Evolutionary conservation across 768 basidiomycete genomes (phyloP).

Genomic region (Kwoniella sp.): DNA sequence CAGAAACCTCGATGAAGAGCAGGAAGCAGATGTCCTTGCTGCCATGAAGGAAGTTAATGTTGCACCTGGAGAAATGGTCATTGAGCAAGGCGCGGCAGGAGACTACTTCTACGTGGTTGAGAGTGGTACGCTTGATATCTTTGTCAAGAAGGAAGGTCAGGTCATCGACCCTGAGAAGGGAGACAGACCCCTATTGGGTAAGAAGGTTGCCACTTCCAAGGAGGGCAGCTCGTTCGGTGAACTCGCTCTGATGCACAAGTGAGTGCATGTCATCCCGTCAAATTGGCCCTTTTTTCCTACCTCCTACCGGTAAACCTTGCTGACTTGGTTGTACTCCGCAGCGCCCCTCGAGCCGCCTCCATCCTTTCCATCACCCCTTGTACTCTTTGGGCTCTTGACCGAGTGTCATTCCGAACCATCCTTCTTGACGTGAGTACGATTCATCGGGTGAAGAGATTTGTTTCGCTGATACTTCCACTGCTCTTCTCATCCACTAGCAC

Average conservation of each 20-base stretch:
- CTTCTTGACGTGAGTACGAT: constrained; percentile 69
- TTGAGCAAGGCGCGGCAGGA: constrained; percentile 93
- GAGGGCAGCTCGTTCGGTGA: constrained; percentile 91
- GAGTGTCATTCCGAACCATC: constrained; percentile 97
- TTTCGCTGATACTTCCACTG: constrained; percentile 8
- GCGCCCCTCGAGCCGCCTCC: constrained; percentile 88
- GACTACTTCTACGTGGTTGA: constrained; percentile 98
- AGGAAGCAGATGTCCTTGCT: constrained; percentile 84
- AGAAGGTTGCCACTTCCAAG: constrained; percentile 78
- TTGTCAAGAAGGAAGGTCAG: constrained; percentile 56
- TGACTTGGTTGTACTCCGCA: constrained; percentile 9
- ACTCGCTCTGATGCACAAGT: constrained; percentile 94
- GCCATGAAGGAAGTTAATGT: constrained; percentile 90
- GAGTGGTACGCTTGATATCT: constrained; percentile 80
- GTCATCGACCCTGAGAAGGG: constrained; percentile 40
- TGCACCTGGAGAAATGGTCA: constrained; percentile 77
- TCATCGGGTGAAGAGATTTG: background rate
- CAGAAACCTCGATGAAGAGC: constrained; percentile 93
- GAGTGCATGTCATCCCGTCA: constrained; percentile 36
- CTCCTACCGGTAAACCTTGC: constrained; percentile 15
- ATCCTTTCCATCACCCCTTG: constrained; percentile 76
- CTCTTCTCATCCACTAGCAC: constrained; percentile 56
- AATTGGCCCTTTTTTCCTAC: too few species aligned
- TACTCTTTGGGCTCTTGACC: constrained; percentile 92
- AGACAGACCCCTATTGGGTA: constrained; percentile 52